A percentile compares a stretch with the other conserved stretches of the same genome.
Conservation (phyloP, 169 alveolate genomes). For the Cryptosporidium baileyi region DNA sequence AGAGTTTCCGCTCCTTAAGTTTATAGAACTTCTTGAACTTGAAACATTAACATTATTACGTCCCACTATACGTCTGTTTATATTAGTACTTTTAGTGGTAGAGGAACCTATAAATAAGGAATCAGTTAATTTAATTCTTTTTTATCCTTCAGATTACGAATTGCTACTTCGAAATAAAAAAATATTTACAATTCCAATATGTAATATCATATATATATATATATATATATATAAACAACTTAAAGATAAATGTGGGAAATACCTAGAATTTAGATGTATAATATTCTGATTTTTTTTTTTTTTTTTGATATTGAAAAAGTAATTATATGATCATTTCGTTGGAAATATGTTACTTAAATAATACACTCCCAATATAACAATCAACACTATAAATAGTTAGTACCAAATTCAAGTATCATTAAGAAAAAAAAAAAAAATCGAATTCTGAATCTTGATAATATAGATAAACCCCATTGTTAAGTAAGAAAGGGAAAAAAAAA, state of each 20-base stretch:
- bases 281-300: too few species aligned
- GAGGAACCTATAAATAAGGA: slow-evolving; percentile 35
- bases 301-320: too few species aligned
- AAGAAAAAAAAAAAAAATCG: neutral
- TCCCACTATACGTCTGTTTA: neutral
- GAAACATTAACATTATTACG: neutral
- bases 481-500: neutral
- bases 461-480: too few species aligned
- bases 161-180: neutral
- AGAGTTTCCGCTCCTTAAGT: neutral
- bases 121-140: neutral
- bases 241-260: too few species aligned
- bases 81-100: neutral
- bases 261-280: too few species aligned
- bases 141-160: neutral
- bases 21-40: neutral
- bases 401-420: too few species aligned
- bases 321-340: too few species aligned
- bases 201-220: too few species aligned
- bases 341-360: too few species aligned
- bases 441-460: neutral
- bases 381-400: neutral
- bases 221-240: too few species aligned
- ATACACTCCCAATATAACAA: neutral
- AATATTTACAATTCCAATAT: neutral